A percentile compares a stretch with the other conserved stretches of the same genome.
These are phyloP conservation scores for Pichia cabralensis DNA, from an alignment of 805 yeast species.

Conservation along the genomic window DNA sequence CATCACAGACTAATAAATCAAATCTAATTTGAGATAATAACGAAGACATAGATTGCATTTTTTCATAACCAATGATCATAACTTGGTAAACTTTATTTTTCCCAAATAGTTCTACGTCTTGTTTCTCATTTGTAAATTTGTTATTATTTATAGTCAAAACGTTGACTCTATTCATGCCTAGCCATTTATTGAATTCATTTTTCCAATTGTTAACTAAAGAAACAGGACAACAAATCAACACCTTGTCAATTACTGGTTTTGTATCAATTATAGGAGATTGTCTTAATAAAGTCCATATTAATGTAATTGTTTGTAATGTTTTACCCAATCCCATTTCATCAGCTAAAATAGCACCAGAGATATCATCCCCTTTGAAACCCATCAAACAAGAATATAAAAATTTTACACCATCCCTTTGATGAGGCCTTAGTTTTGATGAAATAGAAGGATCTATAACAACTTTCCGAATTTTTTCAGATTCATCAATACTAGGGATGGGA, in stretches of 20 bases:
- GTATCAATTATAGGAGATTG: slow-evolving; percentile 42
- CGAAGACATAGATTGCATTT: slow-evolving; percentile 43
- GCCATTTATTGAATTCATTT: slow-evolving; percentile 83
- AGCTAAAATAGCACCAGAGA: slow-evolving; percentile 74
- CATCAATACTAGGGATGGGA: slow-evolving; percentile 7
- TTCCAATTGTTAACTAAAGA: slow-evolving; percentile 84
- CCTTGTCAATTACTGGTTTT: slow-evolving; percentile 36
- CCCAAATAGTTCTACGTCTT: slow-evolving; percentile 50
- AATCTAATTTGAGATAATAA: slow-evolving; percentile 36
- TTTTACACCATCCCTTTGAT: slow-evolving; percentile 75
- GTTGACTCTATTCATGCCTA: slow-evolving; percentile 53
- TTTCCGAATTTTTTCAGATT: slow-evolving; percentile 18
- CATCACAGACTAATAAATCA: slow-evolving; percentile 85
- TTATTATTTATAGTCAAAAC: slow-evolving; percentile 50
- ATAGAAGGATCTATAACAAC: slow-evolving; percentile 56
- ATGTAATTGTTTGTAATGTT: slow-evolving; percentile 74
- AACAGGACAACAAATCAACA: slow-evolving; percentile 84
- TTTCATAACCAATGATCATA: slow-evolving; percentile 81
- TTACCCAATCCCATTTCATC: slow-evolving; percentile 98
- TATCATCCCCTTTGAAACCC: slow-evolving; percentile 46
- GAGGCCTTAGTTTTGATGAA: slow-evolving; percentile 53
- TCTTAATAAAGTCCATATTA: slow-evolving; percentile 73
- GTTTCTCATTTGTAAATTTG: slow-evolving; percentile 43
- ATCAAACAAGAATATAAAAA: slow-evolving; percentile 77
- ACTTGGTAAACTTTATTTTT: slow-evolving; percentile 71